These are phyloP conservation scores for Paramecium biaurelia DNA, from an alignment of 73 alveolate species.

Conservation along the genomic window DNA sequence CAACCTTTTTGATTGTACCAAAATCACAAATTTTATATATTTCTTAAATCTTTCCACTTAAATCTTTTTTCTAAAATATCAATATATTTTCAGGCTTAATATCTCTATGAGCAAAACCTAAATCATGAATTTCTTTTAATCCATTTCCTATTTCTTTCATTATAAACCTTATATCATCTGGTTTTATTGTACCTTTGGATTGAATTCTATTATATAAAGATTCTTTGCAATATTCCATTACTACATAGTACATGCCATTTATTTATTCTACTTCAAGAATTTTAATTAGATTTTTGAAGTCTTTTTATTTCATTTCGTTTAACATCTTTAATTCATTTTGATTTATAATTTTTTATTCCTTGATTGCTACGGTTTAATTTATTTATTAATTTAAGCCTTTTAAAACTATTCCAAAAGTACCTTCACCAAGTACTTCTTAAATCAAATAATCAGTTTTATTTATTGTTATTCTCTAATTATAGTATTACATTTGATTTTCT, in stretches of 20 bases:
- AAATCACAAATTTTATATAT: slow-evolving; percentile 17
- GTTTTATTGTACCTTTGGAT: neutral
- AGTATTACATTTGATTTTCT: neutral
- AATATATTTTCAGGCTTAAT: slow-evolving; percentile 66
- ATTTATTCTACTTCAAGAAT: neutral
- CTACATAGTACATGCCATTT: neutral
- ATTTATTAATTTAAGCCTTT: neutral
- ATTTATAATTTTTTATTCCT: neutral
- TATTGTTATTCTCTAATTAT: neutral
- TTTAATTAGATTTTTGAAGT: neutral
- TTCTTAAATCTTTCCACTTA: neutral
- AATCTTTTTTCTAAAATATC: neutral
- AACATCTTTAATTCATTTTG: neutral
- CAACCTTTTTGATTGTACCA: neutral
- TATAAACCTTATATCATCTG: neutral
- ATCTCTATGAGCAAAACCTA: slow-evolving; percentile 52
- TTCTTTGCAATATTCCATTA: slow-evolving; percentile 1
- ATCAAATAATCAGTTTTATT: neutral
- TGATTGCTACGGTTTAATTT: neutral
- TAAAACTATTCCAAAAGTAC: neutral
- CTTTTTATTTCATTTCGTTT: neutral
- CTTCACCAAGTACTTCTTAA: neutral
- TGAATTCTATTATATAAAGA: neutral
- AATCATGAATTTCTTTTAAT: neutral
- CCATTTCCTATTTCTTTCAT: slow-evolving; percentile 31